phyloP scores from a whole-genome alignment of 371 early-diverging fungal species.

The Circinella minor region DNA sequence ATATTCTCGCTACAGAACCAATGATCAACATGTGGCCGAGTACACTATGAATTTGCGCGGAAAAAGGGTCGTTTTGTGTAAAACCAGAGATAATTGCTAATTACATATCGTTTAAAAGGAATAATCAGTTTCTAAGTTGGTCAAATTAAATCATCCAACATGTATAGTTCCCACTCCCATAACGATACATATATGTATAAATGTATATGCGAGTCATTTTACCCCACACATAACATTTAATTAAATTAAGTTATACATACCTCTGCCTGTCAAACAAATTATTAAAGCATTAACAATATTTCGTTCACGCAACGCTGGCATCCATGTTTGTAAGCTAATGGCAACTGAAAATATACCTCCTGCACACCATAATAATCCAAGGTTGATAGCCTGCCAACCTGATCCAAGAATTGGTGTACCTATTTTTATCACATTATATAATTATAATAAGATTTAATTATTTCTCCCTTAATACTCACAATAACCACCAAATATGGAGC shows the following conservation, averaged over 20 bases:
- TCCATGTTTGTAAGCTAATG: constrained; percentile 32
- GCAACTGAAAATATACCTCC: constrained; percentile 32
- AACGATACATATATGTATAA: too few relatives aligned
- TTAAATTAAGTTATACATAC: constrained; percentile 8
- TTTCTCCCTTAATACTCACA: not conserved
- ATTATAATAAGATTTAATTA: not conserved
- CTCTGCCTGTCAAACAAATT: constrained; percentile 30
- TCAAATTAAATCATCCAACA: not conserved
- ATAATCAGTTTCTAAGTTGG: not conserved
- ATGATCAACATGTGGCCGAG: constrained; percentile 43
- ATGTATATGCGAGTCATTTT: too few relatives aligned
- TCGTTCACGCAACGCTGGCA: constrained; percentile 27
- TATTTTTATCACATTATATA: not conserved
- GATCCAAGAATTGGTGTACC: constrained; percentile 28
- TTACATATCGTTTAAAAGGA: not conserved
- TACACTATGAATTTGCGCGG: constrained; percentile 33
- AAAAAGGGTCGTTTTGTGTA: constrained; percentile 33
- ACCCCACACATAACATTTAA: not conserved
- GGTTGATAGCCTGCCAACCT: constrained; percentile 26
- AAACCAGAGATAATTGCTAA: constrained; percentile 22
- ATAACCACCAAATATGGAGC: not conserved
- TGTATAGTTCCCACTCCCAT: not conserved
- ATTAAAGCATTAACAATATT: constrained; percentile 32
- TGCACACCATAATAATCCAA: constrained; percentile 33
- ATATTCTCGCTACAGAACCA: constrained; percentile 33